Conservation (phyloP, 441 rosid species). For the Gossypium schwendimanii region DNA sequence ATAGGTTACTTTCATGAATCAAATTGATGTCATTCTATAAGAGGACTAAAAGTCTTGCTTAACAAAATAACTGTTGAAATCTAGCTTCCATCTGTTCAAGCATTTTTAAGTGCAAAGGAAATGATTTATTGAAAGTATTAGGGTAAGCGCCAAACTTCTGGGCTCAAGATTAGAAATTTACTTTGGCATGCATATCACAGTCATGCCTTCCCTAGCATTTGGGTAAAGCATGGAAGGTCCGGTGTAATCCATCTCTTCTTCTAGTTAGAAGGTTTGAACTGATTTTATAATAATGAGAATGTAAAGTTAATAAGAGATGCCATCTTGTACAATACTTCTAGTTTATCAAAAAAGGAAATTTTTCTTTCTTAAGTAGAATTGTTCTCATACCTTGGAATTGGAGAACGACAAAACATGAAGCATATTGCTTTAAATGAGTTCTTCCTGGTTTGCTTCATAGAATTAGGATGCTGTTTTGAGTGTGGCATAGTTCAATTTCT, state of each 20-base stretch:
- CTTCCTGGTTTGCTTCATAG: neutral
- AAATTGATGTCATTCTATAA: neutral
- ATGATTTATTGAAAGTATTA: neutral
- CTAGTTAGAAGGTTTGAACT: neutral
- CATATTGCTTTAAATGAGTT: neutral
- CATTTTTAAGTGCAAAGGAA: neutral
- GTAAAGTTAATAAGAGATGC: neutral
- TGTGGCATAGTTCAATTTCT: conserved; percentile 1
- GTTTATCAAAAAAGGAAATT: neutral
- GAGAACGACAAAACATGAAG: neutral
- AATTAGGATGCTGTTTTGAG: neutral
- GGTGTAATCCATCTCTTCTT: neutral
- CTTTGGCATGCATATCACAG: conserved; percentile 5
- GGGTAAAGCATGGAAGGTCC: neutral
- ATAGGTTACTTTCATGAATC: neutral
- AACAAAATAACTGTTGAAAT: neutral
- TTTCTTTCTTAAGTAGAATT: neutral
- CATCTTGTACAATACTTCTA: conserved; percentile 1
- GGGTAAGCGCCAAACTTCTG: neutral
- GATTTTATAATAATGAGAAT: conserved; percentile 1
- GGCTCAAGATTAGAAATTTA: neutral
- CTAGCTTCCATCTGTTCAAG: conserved; percentile 6
- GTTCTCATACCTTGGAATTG: neutral
- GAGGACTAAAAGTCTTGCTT: conserved; percentile 2
- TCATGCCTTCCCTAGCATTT: neutral